phyloP scores from a whole-genome alignment of 331 rosid species.

The Prunus yedoensis region DNA sequence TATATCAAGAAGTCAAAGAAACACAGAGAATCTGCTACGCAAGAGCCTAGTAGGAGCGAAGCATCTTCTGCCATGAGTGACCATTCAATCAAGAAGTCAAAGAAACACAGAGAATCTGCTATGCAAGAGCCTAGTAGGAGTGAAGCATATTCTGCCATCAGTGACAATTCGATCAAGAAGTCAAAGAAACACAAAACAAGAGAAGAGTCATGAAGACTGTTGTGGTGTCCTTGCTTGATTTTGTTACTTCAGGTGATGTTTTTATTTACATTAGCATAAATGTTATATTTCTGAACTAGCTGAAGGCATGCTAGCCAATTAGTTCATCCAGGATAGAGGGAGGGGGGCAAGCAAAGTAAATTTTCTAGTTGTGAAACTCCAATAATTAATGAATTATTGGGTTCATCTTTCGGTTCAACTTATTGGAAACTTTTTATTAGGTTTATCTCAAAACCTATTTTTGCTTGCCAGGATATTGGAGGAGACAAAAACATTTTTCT shows the following conservation, averaged over 20 bases:
- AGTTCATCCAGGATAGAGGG: not conserved
- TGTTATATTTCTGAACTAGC: conserved; percentile 6
- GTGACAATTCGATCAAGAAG: no score
- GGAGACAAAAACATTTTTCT: not conserved
- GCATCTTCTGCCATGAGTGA: no score
- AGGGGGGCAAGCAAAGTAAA: not conserved
- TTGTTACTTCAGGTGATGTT: conserved; percentile 35
- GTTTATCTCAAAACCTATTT: not conserved
- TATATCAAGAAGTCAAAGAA: conserved; percentile 51
- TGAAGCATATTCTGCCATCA: no score
- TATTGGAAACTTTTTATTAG: not conserved
- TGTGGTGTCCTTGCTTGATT: conserved; percentile 3
- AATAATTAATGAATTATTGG: not conserved
- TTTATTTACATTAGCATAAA: conserved; percentile 5
- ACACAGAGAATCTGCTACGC: conserved; percentile 3
- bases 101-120: conserved; percentile 24
- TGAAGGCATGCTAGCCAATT: not conserved
- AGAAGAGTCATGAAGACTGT: conserved; percentile 39
- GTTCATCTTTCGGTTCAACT: not conserved
- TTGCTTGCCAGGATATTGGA: not conserved
- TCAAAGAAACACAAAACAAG: conserved; percentile 15
- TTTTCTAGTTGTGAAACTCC: not conserved
- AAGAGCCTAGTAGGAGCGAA: no score
- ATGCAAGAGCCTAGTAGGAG: no score
- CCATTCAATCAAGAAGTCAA: conserved; percentile 19